Evolutionary conservation across 129 eudicot species (phyloP), one percentile per base, ranked within the genome.

Genomic region (Chrysanthemum makinoi): DNA sequence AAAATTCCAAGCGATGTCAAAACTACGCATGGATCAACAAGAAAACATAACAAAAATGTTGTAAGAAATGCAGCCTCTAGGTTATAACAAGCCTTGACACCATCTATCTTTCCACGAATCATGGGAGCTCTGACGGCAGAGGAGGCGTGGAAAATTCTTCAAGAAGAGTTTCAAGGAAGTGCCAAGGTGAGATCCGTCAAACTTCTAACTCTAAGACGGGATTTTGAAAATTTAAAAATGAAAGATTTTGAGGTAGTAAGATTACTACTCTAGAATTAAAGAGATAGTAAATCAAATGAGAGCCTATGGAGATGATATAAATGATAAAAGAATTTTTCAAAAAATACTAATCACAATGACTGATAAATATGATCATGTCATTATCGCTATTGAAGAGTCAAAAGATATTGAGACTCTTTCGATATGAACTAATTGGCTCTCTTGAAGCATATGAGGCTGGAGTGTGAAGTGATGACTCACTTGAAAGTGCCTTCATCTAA

Each of bases 91-190:
- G 56, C 56, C 56, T 51, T 51, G 56, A 51, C 56, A 51, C 56
- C 56, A 13, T 22, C 24, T 22, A 22, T 22, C 24, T 22, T 22
- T 22, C 24, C 24, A 22, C 24, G 24, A 0, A 22, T 22, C 24
- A 22, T 22, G 24, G 24, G n/a, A 22, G 24, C 24, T 22, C 0
- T 1, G 24, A 22, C 24, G n/a, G n/a, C n/a, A 10, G 14, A 51
- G 2, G 56, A 51, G 56, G n/a, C 56, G n/a, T 13, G 56, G 56
- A 51, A 13, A 51, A 51, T 13, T 51, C 56, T 51, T 7, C 3
- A 51, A 51, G 56, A 51, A 51, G 56, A 10, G n/a, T 51, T 51
- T 51, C 56, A 51, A 51, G 56, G 56, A 51, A 51, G n/a, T 51
- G 16, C n/a, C 56, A 51, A 51, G 56, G 56, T 51, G 56, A 51